Evolutionary conservation across 768 basidiomycete species (phyloP), one percentile per base, ranked within the genome.

Genomic region (Serendipita sp.): DNA sequence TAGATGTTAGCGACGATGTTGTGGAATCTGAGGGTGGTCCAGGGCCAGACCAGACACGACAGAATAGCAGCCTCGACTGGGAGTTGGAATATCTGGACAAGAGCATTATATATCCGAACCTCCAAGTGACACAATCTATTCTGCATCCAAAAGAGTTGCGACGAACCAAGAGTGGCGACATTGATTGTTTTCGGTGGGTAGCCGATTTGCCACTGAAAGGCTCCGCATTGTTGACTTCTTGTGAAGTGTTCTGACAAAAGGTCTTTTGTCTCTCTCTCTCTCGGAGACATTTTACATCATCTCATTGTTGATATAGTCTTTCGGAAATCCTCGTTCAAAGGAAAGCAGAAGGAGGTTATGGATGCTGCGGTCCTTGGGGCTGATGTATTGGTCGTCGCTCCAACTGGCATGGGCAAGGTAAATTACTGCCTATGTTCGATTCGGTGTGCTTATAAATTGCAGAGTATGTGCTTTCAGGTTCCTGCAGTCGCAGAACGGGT

Each of bases 331-430:
- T 78, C 70, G 2, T 92, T 84, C 70, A 87, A 84, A 73, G 90
- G 89, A 41, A 84, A 86, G 69, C 90, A 92, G 75, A 80, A 82
- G 67, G 83, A 85, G 66, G 85, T 91, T 18, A 79, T 91, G 1
- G 80, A 85, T 64, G 85, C 85, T 5, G 88, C 88, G 2, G 74
- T 85, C 34, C 72, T 73, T 68, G 88, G 89, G 83, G 74, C 73
- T 7, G 89, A 91, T 72, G 83, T 91, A 13, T 79, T 91, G 58
- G 87, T 89, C 8, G 78, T 91, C 2, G 90, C 89, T 16, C 89
- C 90, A 0, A 92, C 91, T 8, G 89, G 90, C 3, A 89, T 91
- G 86, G 91, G 90, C 38, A 92, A 92, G 80, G 89, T 85, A 35
- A 44, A 70, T 71, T 3, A 51, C 3, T 1, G 28, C 15, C 7